Evolutionary conservation across 2,329 filamentous ascomycete species (phyloP).

Genomic region (Fusarium sp.): DNA sequence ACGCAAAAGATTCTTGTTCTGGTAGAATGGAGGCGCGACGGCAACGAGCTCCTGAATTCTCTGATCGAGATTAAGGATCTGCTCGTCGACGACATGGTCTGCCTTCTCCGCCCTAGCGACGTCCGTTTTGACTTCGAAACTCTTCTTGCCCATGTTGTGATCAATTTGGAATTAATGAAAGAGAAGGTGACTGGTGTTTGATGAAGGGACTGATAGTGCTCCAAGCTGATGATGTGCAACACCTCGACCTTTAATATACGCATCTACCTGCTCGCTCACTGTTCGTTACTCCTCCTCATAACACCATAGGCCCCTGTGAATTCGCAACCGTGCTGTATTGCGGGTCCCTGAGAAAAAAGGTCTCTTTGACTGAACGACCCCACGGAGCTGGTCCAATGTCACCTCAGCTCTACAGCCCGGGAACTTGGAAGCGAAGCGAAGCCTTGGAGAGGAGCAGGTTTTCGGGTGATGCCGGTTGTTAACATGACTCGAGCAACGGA

Average conservation of each 20-base stretch:
- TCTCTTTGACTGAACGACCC: background rate
- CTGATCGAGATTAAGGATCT: background rate
- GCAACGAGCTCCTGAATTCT: background rate
- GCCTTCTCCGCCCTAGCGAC: background rate
- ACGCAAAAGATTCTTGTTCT: background rate
- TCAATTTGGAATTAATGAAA: rapidly evolving
- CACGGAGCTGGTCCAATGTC: background rate
- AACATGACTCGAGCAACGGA: background rate
- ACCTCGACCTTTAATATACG: background rate
- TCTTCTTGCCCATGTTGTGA: background rate
- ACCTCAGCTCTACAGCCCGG: background rate
- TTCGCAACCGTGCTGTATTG: background rate
- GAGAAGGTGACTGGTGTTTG: rapidly evolving
- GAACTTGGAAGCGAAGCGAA: no score
- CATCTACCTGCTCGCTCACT: background rate
- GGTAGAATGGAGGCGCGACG: slow-evolving; percentile 6
- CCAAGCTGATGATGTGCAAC: background rate
- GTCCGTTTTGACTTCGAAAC: background rate
- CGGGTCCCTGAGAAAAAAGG: background rate
- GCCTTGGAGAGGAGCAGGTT: rapidly evolving
- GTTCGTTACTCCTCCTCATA: no score
- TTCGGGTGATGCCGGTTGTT: background rate
- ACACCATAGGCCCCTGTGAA: no score
- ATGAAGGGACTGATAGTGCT: rapidly evolving
- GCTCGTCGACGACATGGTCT: background rate